Evolutionary conservation across 768 basidiomycete genomes (phyloP).

Genomic region (Hericium erinaceus): DNA sequence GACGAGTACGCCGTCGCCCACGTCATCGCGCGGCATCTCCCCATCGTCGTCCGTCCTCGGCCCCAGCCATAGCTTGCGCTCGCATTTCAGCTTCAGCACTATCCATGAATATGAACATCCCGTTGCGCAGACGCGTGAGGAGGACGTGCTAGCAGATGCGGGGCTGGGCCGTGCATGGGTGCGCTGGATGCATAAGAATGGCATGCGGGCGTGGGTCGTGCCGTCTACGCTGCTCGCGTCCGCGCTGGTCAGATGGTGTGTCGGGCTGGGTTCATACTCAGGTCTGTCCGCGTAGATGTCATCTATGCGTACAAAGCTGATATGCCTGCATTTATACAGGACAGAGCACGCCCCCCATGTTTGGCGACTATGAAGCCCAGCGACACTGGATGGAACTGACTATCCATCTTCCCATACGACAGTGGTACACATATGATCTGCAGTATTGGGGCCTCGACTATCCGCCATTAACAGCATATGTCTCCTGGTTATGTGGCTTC

Average conservation of each 20-base stretch:
- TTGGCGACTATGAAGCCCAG: constrained; percentile 89
- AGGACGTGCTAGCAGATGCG: constrained; percentile 17
- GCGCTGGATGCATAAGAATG: constrained; percentile 71
- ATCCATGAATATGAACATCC: constrained; percentile 28
- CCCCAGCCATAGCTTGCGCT: constrained; percentile 12
- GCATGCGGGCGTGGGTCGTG: constrained; percentile 49
- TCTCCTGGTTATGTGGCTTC: constrained; percentile 74
- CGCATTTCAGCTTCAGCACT: constrained; percentile 32
- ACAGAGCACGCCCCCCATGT: constrained; percentile 66
- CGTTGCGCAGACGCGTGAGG: constrained; percentile 9
- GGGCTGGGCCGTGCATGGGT: constrained; percentile 56
- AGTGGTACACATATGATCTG: constrained; percentile 87
- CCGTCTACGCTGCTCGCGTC: constrained; percentile 45
- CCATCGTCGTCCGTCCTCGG: constrained; percentile 36
- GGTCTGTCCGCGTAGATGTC: constrained; percentile 37
- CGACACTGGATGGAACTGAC: constrained; percentile 95
- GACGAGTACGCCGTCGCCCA: constrained; percentile 7
- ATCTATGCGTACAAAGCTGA: background rate
- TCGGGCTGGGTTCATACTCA: constrained; percentile 75
- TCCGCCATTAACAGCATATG: constrained; percentile 86
- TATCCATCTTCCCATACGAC: constrained; percentile 55
- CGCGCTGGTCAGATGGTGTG: constrained; percentile 52
- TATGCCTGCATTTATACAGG: constrained; percentile 32
- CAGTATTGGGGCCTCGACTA: constrained; percentile 95
- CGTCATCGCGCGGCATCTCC: constrained; percentile 37